Evolutionary conservation across 768 basidiomycete species (phyloP).

Genomic region (Hirschioporus abietinus): DNA sequence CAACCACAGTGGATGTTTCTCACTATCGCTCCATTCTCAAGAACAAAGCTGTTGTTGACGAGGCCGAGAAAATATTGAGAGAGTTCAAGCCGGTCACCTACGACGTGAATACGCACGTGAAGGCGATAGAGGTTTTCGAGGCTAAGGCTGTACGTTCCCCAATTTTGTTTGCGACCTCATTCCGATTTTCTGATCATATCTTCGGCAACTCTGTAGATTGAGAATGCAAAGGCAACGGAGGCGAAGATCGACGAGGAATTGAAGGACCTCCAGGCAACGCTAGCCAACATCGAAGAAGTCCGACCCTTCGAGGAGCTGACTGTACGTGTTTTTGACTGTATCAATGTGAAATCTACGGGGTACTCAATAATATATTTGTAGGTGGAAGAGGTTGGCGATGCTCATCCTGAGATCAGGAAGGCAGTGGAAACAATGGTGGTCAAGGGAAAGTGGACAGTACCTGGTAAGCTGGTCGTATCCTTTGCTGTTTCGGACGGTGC

Average conservation of each 20-base stretch:
- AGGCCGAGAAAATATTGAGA: slow-evolving; percentile 84
- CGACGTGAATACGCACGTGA: slow-evolving; percentile 83
- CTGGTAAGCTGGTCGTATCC: slow-evolving; percentile 48
- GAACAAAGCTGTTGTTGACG: slow-evolving; percentile 88
- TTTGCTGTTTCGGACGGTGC: slow-evolving; percentile 4
- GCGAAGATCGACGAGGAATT: slow-evolving; percentile 88
- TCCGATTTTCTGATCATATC: background rate
- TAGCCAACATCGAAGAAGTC: slow-evolving; percentile 95
- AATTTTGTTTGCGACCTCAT: slow-evolving; percentile 10
- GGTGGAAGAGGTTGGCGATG: slow-evolving; percentile 86
- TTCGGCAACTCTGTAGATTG: slow-evolving; percentile 47
- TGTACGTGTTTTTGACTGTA: slow-evolving; percentile 43
- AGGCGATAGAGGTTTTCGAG: slow-evolving; percentile 96
- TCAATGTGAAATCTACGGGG: background rate
- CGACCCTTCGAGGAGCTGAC: slow-evolving; percentile 97
- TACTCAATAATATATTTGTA: slow-evolving; percentile 23
- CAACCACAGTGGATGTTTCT: slow-evolving; percentile 82
- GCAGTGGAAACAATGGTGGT: slow-evolving; percentile 92
- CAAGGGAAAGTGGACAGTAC: slow-evolving; percentile 98
- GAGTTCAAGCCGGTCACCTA: slow-evolving; percentile 94
- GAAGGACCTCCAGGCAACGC: slow-evolving; percentile 84
- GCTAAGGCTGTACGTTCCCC: slow-evolving; percentile 75
- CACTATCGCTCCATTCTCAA: slow-evolving; percentile 90
- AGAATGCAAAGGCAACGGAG: slow-evolving; percentile 84
- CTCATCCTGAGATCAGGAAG: slow-evolving; percentile 88